Evolutionary conservation across 257 asterid species (phyloP), one percentile per base, ranked within the genome.

Genomic region (Petrea volubilis): DNA sequence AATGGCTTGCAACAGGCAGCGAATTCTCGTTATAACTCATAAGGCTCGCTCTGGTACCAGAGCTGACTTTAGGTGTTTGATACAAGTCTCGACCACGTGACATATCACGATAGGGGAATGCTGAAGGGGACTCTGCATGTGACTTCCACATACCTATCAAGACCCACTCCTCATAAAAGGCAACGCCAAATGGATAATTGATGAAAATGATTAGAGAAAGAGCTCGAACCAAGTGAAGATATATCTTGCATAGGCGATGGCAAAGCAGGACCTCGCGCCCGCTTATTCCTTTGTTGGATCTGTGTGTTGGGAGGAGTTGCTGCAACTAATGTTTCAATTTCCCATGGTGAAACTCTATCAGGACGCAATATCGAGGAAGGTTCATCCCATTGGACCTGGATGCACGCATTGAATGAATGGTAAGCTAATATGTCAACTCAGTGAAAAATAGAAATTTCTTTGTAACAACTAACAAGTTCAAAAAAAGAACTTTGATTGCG

Each of bases 341-440:
- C 99, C 98, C 99, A 95, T 4, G 98, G 85, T 44, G 99, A 95
- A 79, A 95, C 91, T 69, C 80, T 88, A 60, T 88, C 96, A 0
- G 99, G 98, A 14, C 99, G 99, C 75, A 85, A 43, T 56, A 90
- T 86, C 52, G 95, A 73, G 38, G 99, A 90, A 44, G 94, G 96
- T 73, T 95, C 99, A 78, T 95, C 99, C 99, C 99, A 95, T 67
- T 95, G 98, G 73, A 92, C 98, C 99, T 95, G 96, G 58, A 75
- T 56, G 40, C 7, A 60, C 46, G 65, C 25, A 77, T 67, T 25
- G 41, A 77, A 51, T 71, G 49, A 52, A 17, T 33, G 13, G 25
- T 38, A 36, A 73, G 18, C 33, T 18, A 46, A 59, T 9, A 41
- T 44, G 13, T 12, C 49, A 7, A 5, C 43, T 29, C 18, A 64